These are phyloP conservation scores for Leishmania braziliensis DNA, from an alignment of 208 protist species.

Conservation along the genomic window DNA sequence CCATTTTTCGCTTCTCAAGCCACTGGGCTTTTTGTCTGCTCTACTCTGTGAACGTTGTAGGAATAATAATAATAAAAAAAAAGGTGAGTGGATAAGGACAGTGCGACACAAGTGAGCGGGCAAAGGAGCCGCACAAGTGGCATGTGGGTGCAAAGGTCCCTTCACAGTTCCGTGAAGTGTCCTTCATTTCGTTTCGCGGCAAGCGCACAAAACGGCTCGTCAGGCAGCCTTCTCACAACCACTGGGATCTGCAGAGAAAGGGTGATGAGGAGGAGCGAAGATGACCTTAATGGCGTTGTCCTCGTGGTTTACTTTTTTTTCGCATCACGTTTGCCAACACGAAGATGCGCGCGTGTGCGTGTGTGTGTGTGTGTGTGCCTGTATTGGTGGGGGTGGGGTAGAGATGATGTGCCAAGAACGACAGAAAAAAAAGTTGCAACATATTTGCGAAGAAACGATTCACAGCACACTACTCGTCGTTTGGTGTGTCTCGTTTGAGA, in stretches of 20 bases:
- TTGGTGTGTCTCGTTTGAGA: neutral
- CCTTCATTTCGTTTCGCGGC: neutral
- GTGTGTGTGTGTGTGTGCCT: neutral
- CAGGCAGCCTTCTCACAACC: neutral
- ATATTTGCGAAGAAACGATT: neutral
- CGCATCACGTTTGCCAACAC: neutral
- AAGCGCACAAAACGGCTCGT: neutral
- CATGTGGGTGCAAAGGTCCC: accelerated
- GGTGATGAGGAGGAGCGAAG: neutral
- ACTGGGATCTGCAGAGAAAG: neutral
- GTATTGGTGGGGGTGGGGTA: neutral
- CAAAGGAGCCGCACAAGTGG: neutral
- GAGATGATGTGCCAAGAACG: neutral
- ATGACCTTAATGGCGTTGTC: neutral
- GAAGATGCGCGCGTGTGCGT: neutral
- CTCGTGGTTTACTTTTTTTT: neutral
- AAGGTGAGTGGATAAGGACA: neutral
- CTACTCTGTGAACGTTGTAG: neutral
- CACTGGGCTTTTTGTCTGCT: neutral
- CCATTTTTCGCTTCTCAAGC: conserved; percentile 44
- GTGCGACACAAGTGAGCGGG: neutral
- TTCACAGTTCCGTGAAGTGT: neutral
- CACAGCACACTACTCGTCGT: neutral
- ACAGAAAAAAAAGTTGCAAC: neutral
- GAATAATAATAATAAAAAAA: neutral